Evolutionary conservation across 2,329 filamentous ascomycete species (phyloP).

Genomic region (Penicillium nordicum): DNA sequence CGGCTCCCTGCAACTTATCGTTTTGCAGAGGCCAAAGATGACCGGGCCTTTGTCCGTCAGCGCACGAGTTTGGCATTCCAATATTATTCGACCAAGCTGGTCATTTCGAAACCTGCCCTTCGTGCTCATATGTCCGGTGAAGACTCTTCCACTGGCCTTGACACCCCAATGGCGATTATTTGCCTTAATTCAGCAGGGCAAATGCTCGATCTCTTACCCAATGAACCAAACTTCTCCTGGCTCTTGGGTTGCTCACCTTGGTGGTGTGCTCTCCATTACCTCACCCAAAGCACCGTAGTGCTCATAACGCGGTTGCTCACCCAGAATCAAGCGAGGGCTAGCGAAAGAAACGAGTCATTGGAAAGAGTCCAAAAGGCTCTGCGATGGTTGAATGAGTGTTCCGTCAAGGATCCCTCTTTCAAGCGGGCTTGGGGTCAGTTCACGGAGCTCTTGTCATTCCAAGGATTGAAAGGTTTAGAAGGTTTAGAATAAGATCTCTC

Average conservation of each 20-base stretch:
- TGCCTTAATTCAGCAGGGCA: slow-evolving; percentile 37
- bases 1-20: background rate
- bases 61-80: slow-evolving; percentile 7
- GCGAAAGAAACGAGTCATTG: slow-evolving; percentile 25
- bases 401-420: slow-evolving; percentile 31
- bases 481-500: slow-evolving; percentile 1
- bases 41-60: background rate
- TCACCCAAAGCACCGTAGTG: slow-evolving; percentile 41
- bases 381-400: slow-evolving; percentile 38
- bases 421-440: slow-evolving; percentile 34
- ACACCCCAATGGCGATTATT: slow-evolving; percentile 30
- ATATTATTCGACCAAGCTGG: slow-evolving; percentile 7
- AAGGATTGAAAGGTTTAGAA: slow-evolving; percentile 15
- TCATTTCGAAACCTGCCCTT: slow-evolving; percentile 5
- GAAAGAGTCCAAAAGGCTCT: slow-evolving; percentile 35
- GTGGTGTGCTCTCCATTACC: slow-evolving; percentile 42
- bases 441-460: slow-evolving; percentile 23
- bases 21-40: background rate
- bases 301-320: slow-evolving; percentile 40
- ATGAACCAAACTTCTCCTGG: slow-evolving; percentile 31
- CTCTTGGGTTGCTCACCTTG: slow-evolving; percentile 36
- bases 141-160: slow-evolving; percentile 26
- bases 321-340: slow-evolving; percentile 28
- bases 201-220: slow-evolving; percentile 35
- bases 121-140: slow-evolving; percentile 5